Conservation (phyloP, 2,329 filamentous ascomycete species). For the Talaromyces verruculosus region DNA sequence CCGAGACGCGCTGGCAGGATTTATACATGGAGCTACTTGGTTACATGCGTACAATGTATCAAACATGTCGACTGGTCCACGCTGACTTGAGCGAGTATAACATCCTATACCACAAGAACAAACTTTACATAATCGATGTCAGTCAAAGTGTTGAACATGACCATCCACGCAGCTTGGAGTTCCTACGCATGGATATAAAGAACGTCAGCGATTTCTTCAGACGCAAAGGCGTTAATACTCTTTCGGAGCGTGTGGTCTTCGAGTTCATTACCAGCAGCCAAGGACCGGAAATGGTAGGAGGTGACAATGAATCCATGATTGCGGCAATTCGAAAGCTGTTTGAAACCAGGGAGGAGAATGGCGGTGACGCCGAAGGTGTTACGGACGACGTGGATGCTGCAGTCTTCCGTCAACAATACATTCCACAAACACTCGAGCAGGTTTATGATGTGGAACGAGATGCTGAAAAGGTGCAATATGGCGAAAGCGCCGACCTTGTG, state of each 20-base stretch:
- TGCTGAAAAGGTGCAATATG: conserved; percentile 70
- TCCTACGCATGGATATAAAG: conserved; percentile 97
- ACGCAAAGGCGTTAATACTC: conserved; percentile 75
- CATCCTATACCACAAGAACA: conserved; percentile 78
- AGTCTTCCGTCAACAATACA: conserved; percentile 94
- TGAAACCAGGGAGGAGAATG: conserved; percentile 52
- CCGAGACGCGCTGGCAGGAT: conserved; percentile 69
- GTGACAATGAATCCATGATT: conserved; percentile 57
- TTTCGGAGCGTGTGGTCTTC: conserved; percentile 78
- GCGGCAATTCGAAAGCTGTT: conserved; percentile 67
- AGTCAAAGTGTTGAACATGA: conserved; percentile 97
- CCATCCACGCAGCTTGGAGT: conserved; percentile 87
- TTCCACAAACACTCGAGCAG: conserved; percentile 91
- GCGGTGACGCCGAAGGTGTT: conserved; percentile 52
- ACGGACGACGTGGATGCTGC: conserved; percentile 75
- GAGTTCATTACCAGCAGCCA: conserved; percentile 71
- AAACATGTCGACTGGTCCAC: conserved; percentile 86
- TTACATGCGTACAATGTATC: conserved; percentile 91
- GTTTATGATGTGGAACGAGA: conserved; percentile 96
- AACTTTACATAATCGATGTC: conserved; percentile 93
- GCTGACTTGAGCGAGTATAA: conserved; percentile 99
- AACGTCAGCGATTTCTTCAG: conserved; percentile 93
- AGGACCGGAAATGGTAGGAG: conserved; percentile 43
- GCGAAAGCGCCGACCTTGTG: conserved; percentile 76
- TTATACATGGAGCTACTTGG: conserved; percentile 82